Evolutionary conservation across 805 yeast genomes (phyloP).

Genomic region (Jamesozyma rosinii): DNA sequence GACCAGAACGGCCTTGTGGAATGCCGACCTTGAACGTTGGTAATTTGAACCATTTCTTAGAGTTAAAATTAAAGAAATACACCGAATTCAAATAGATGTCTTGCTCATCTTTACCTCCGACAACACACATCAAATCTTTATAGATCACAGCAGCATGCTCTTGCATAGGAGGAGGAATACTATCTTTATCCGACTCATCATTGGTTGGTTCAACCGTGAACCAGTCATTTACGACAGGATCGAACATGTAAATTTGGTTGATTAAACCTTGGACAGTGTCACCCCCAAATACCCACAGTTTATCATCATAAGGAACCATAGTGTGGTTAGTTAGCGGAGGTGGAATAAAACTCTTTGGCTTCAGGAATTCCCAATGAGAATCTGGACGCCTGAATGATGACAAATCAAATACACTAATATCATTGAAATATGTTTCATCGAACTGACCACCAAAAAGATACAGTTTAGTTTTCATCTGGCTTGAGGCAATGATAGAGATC

Average conservation of each 20-base stretch:
- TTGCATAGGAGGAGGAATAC: slow-evolving; percentile 69
- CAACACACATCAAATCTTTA: slow-evolving; percentile 68
- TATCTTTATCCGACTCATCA: slow-evolving; percentile 10
- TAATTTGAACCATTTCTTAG: slow-evolving; percentile 64
- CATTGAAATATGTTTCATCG: slow-evolving; percentile 73
- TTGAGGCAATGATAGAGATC: slow-evolving; percentile 60
- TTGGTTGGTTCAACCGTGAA: slow-evolving; percentile 50
- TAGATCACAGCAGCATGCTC: slow-evolving; percentile 83
- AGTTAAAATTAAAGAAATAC: slow-evolving; percentile 65
- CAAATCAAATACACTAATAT: slow-evolving; percentile 76
- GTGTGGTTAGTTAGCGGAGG: slow-evolving; percentile 89
- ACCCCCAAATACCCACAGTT: slow-evolving; percentile 87
- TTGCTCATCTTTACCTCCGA: slow-evolving; percentile 78
- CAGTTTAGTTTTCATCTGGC: slow-evolving; percentile 48
- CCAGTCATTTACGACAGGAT: slow-evolving; percentile 65
- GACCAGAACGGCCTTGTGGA: slow-evolving; percentile 88
- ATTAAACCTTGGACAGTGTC: slow-evolving; percentile 63
- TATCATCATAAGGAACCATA: slow-evolving; percentile 69
- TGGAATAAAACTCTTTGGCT: slow-evolving; percentile 39
- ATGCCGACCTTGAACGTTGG: slow-evolving; percentile 34
- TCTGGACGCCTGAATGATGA: slow-evolving; percentile 75
- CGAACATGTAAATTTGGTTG: slow-evolving; percentile 73
- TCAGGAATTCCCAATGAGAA: slow-evolving; percentile 74
- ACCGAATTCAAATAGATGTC: slow-evolving; percentile 62
- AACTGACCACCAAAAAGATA: slow-evolving; percentile 94